Evolutionary conservation across 495 filamentous ascomycete genomes (phyloP).

Genomic region (Hypoxylon fragiforme): DNA sequence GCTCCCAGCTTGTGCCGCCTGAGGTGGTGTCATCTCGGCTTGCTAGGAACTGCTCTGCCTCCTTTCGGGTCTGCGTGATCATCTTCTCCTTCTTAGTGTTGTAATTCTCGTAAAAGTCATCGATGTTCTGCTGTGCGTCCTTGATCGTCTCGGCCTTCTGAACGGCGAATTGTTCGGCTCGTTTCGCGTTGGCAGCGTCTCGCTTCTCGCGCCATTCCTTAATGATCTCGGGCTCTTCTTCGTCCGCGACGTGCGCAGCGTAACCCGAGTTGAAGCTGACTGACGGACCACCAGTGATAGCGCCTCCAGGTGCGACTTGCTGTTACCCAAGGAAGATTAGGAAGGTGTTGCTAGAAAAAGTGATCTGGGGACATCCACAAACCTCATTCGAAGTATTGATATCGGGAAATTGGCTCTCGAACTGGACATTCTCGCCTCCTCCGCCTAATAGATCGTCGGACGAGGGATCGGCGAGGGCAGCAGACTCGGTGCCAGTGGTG

Average conservation of each 20-base stretch:
- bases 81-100: conserved; percentile 94
- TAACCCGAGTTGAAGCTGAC: conserved; percentile 73
- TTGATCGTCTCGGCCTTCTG: conserved; percentile 81
- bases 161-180: conserved; percentile 71
- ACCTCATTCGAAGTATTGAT: conserved; percentile 82
- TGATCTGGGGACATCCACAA: conserved; percentile 33
- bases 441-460: conserved; percentile 78
- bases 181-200: conserved; percentile 72
- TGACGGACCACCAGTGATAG: conserved; percentile 78
- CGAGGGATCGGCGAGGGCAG: conserved; percentile 58
- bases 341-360: neutral
- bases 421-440: conserved; percentile 64
- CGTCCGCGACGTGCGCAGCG: conserved; percentile 55
- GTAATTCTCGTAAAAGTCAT: conserved; percentile 99
- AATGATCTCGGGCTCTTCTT: conserved; percentile 86
- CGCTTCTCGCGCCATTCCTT: conserved; percentile 91
- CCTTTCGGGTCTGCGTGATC: conserved; percentile 78
- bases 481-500: conserved; percentile 73
- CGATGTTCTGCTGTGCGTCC: conserved; percentile 85
- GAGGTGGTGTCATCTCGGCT: conserved; percentile 87
- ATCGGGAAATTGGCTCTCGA: conserved; percentile 86
- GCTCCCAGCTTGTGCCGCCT: conserved; percentile 97
- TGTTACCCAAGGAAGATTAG: conserved; percentile 39
- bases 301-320: conserved; percentile 83
- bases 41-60: conserved; percentile 92